Evolutionary conservation across 495 filamentous ascomycete species (phyloP).

Genomic region (Echria macrotheca): DNA sequence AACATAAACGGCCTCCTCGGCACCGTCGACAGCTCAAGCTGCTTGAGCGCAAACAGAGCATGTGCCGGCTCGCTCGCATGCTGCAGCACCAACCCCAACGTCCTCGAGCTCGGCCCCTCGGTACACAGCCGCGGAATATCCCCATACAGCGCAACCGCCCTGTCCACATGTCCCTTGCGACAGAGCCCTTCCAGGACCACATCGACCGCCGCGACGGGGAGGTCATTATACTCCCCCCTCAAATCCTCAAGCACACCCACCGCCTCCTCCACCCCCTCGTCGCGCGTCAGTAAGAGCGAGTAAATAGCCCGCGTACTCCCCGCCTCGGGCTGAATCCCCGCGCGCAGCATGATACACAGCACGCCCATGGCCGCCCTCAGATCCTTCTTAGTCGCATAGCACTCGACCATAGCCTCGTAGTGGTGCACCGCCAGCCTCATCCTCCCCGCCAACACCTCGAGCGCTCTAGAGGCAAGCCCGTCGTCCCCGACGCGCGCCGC

Average conservation of each 20-base stretch:
- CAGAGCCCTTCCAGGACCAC: slow-evolving; percentile 54
- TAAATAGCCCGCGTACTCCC: slow-evolving; percentile 56
- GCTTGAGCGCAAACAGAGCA: too few relatives aligned
- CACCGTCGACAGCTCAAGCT: too few relatives aligned
- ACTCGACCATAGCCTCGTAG: slow-evolving; percentile 69
- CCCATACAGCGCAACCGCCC: slow-evolving; percentile 59
- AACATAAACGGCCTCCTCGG: too few relatives aligned
- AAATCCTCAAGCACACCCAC: not conserved
- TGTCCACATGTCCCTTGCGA: slow-evolving; percentile 36
- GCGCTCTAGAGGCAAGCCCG: slow-evolving; percentile 59
- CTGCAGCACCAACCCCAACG: too few relatives aligned
- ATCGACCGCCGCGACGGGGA: slow-evolving; percentile 57
- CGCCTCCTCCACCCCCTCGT: not conserved
- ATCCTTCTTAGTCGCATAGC: slow-evolving; percentile 54
- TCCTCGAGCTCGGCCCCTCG: slow-evolving; percentile 17
- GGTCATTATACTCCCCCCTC: slow-evolving; percentile 22
- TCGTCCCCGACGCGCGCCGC: slow-evolving; percentile 62
- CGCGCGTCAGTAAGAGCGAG: slow-evolving; percentile 21
- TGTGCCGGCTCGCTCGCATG: too few relatives aligned
- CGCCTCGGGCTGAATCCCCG: slow-evolving; percentile 46
- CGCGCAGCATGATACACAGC: slow-evolving; percentile 62
- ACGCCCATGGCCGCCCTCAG: slow-evolving; percentile 52
- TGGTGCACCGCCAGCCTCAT: slow-evolving; percentile 54
- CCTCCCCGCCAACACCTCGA: slow-evolving; percentile 52
- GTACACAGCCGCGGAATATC: too few relatives aligned